Base-by-base conservation (phyloP, 345 rosid genomes). In the Firmiana major region DNA sequence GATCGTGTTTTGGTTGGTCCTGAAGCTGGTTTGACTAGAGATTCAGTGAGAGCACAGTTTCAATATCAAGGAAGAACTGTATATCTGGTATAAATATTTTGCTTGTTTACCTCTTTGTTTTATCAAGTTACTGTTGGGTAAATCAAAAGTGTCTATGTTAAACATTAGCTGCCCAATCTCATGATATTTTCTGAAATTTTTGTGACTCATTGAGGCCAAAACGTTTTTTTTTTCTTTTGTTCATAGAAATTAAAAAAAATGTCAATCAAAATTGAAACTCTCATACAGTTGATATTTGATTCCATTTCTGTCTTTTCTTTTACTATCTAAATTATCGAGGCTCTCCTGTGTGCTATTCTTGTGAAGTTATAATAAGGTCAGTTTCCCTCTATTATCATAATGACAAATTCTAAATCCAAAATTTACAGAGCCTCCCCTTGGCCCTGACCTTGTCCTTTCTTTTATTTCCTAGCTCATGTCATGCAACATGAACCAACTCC, bases 1-100 rank as follows among this genome's bases (percentile, higher is more conserved):
- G 93, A 95, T 63, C 94, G 98, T 75, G 99, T 95, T 66, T 82
- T 93, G 80, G 99, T 95, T 46, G 99, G 99, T 81, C 98, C 99
- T 48, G 97, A 95, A 82, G 94, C 93, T 80, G 98, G 99, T 80
- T 87, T 95, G 82, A 95, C 99, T 7, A 85, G 99, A 86, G 99
- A 93, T 88, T 89, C 98, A 77, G 86, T 95, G 79, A 90, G 99
- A 85, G 94, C 90, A 45, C 89, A 90, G 63, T 95, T 95, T 79
- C 77, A 93, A 67, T 91, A 75, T 88, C 86, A 90, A 79, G 99
- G 92, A 40, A 91, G 98, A 85, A 92, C 87, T 13, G 80, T 95
- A 66, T 95, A 90, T 85, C 69, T 95, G 93, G 99, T 95, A 86
- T 51, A 86, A 17, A 51, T 51, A 51, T 9, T 17, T 63, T 76